A percentile compares a stretch with the other conserved stretches of the same genome.
These are phyloP conservation scores for Fraxinus latifolia DNA, from an alignment of 305 asterid genomes.

Conservation along the genomic window DNA sequence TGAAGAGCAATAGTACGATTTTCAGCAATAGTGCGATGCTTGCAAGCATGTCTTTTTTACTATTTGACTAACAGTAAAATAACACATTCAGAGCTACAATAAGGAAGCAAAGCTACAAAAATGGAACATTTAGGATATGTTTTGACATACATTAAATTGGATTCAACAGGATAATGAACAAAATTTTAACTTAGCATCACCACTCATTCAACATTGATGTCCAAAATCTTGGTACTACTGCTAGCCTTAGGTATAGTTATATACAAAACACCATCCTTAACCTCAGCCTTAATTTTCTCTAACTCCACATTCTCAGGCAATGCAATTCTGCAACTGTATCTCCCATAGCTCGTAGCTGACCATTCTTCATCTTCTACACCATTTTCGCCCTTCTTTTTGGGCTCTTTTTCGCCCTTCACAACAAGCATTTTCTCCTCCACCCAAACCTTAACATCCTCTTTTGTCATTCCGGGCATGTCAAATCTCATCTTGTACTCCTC, in stretches of 20 bases:
- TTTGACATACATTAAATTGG: neutral
- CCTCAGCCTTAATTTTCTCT: slow-evolving; percentile 70
- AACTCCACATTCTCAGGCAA: slow-evolving; percentile 68
- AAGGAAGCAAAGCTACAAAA: neutral
- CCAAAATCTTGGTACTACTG: slow-evolving; percentile 42
- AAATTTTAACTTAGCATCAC: neutral
- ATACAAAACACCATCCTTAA: slow-evolving; percentile 73
- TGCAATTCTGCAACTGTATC: slow-evolving; percentile 57
- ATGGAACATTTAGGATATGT: neutral
- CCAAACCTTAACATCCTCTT: slow-evolving; percentile 63
- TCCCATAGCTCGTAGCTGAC: slow-evolving; percentile 65
- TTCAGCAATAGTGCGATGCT: neutral
- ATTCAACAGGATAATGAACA: neutral
- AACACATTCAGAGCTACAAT: neutral
- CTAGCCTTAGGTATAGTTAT: slow-evolving; percentile 50
- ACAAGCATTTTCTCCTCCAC: slow-evolving; percentile 70
- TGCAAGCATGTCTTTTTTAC: too few relatives aligned
- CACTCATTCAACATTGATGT: slow-evolving; percentile 48
- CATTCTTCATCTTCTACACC: slow-evolving; percentile 42
- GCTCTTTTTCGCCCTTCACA: slow-evolving; percentile 51
- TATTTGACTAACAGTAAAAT: neutral
- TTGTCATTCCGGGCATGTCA: slow-evolving; percentile 82
- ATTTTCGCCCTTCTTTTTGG: neutral
- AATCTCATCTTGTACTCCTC: slow-evolving; percentile 61
- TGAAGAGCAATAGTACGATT: neutral